Base-by-base conservation (phyloP, 495 filamentous ascomycete species). In the Oidiodendron maius region DNA sequence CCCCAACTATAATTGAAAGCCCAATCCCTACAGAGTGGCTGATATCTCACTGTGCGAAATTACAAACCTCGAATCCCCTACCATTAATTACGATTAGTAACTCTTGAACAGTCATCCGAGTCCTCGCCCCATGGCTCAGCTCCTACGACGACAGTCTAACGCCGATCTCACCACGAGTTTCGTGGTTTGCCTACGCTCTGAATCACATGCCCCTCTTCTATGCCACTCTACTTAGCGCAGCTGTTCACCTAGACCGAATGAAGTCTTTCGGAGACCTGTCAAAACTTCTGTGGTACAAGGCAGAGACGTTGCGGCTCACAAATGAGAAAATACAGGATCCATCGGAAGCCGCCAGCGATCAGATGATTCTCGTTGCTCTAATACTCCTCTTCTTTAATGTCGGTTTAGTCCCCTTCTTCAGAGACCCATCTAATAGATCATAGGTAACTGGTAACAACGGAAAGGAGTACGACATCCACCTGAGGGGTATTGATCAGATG, bases 401-500 rank as follows among this genome's bases (percentile, higher is more conserved):
- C 4, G 40, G 49, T 51, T 10, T 9, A 10, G n/a, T 22, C 15
- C 10, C 2, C 2, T 23, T 15, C 3, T 21, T 9, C 13, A 3
- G 4, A 17, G 13, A 17, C 6, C 15, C 16, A 13, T 6, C 40
- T 42, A 23, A 42, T 15, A 42, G 2, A 3, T 42, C 26, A 15
- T 24, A 42, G 40, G 40, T 42, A 1, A 10, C 20, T 11, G 40
- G 40, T 11, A 20, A 22, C 20, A 42, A 24, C 26, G 20, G n/a
- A 42, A 10, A 42, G 20, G 40, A 42, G 22, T 42, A 42, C 22
- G 40, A 42, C 5, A 46, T 51, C 15, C 53, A 56, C 26, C 41
- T 56, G 9, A 41, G 40, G n/a, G 53, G 53, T 12, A 48, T 56
- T 21, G 3, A 52, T 32, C 35, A 56, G 44, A 56, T 56, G 53